Percentiles rank a stretch among this genome's conserved stretches.
Conservation (phyloP, 257 asterid genomes). For the Jacaranda mimosifolia region DNA sequence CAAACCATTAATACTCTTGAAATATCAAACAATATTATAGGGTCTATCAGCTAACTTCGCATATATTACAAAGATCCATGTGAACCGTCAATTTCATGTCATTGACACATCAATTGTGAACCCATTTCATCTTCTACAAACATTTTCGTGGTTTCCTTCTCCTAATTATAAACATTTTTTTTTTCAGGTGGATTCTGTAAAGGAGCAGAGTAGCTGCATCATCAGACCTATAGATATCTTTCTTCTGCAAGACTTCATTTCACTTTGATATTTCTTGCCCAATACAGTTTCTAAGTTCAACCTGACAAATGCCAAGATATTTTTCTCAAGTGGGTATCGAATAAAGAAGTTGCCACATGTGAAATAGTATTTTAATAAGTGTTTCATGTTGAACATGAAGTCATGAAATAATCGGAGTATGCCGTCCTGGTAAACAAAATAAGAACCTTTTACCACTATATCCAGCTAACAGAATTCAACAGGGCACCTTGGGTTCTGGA, state of each 20-base stretch:
- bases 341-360: background rate
- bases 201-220: too few species aligned
- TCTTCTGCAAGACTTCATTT: background rate
- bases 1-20: background rate
- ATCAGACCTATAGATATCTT: background rate
- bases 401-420: conserved; percentile 14
- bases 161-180: background rate
- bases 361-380: background rate
- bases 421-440: background rate
- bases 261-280: background rate
- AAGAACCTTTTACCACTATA: background rate
- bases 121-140: background rate
- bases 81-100: background rate
- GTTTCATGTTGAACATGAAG: background rate
- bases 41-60: background rate
- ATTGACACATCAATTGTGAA: background rate
- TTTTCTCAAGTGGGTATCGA: background rate
- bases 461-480: background rate
- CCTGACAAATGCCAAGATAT: background rate
- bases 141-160: background rate
- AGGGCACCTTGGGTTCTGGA: conserved; percentile 7
- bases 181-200: too few species aligned
- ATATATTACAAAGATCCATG: background rate
- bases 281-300: background rate
- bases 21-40: too few species aligned